Evolutionary conservation across 352 stramenopile genomes (phyloP), one percentile per base, ranked within the genome.

Genomic region (Thalassiosira sp.): DNA sequence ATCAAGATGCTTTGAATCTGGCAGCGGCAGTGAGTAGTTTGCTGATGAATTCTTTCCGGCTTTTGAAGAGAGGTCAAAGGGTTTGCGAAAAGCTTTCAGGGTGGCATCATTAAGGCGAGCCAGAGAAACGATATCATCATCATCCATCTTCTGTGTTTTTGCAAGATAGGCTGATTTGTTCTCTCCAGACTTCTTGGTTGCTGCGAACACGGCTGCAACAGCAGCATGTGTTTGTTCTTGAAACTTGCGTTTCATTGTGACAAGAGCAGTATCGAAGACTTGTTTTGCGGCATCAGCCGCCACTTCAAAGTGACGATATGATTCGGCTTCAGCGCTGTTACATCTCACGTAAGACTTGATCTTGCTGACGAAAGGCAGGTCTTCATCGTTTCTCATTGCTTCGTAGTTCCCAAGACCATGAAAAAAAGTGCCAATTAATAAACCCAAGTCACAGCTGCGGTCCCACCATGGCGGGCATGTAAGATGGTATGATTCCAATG

Each of bases 401-500:
- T 90, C 81, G 58, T 92, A 93, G 58, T 91, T 93, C 0, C 88
- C 86, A 57, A 93, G 65, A 15, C 88, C 88, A 77, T 93, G 88
- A 60, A 93, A 77, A 73, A 93, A 92, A 46, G 88, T 90, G 40
- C 88, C 88, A 31, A 93, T 67, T 8, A 93, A 18, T 33, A 93
- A 70, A 20, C 75, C 86, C 48, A 93, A 75, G 70, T 93, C 88
- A 80, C 88, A 93, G 28, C 71, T 85, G 22, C 82, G 76, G 59
- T 93, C 86, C 88, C 88, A 93, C 88, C 88, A 93, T 22, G 62
- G 62, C 37, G 78, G 61, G 16, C 52, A 79, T 16, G 53, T 18
- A 16, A 68, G 61, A 15, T 63, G 37, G 40, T 81, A 66, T 16
- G 57, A 80, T 72, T 76, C 63, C 18, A 63, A 75, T 27, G 48